These are phyloP conservation scores for Scleromitrula shiraiana DNA, from an alignment of 2,329 filamentous ascomycete genomes.

Conservation along the genomic window DNA sequence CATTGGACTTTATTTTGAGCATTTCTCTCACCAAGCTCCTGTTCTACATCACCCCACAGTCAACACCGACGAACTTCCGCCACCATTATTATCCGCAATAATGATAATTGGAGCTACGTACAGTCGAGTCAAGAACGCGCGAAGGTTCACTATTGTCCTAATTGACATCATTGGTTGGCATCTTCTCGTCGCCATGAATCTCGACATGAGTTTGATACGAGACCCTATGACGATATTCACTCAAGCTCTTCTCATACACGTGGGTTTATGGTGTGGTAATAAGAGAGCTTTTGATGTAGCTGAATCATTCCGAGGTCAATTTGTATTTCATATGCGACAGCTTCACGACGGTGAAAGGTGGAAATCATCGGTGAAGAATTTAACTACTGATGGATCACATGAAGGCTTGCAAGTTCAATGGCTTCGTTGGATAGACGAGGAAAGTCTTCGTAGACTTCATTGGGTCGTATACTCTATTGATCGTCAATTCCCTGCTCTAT, in stretches of 20 bases:
- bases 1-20: constrained; percentile 22
- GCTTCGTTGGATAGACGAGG: constrained; percentile 18
- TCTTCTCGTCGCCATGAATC: constrained; percentile 16
- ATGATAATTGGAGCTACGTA: constrained; percentile 22
- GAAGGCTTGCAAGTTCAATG: constrained; percentile 13
- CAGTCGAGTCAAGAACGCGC: constrained; percentile 18
- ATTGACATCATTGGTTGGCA: constrained; percentile 21
- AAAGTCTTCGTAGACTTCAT: constrained; percentile 18
- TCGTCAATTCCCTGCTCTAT: constrained; percentile 18
- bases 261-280: constrained; percentile 23
- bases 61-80: constrained; percentile 19
- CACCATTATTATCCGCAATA: constrained; percentile 20
- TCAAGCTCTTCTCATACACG: constrained; percentile 20
- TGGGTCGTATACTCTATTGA: constrained; percentile 23
- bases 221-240: constrained; percentile 22
- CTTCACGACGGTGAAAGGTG: constrained; percentile 10
- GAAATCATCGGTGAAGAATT: not conserved
- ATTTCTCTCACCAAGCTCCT: constrained; percentile 23
- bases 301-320: constrained; percentile 19
- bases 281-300: constrained; percentile 21
- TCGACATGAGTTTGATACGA: constrained; percentile 19
- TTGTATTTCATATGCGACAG: constrained; percentile 19
- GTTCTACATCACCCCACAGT: constrained; percentile 23
- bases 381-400: not conserved
- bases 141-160: constrained; percentile 21